Base-by-base conservation (phyloP, 441 rosid genomes). In the Erodium trifolium region DNA sequence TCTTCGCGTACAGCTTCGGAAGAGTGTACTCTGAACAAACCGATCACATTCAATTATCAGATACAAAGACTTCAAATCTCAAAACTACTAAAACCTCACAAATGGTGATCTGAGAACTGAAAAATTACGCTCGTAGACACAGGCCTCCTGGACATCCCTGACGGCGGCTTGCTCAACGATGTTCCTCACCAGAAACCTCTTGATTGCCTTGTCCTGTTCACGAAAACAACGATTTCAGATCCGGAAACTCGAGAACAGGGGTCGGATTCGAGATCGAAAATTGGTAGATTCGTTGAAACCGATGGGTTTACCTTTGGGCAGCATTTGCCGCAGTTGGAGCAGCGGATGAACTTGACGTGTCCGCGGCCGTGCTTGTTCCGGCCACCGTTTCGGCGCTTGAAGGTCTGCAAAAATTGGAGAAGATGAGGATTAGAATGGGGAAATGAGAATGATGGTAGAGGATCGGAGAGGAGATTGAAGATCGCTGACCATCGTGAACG, bases 291-390 rank as follows among this genome's bases (percentile, higher is more conserved):
- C 41, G 9, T 47, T 0, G 14, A 47, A 12, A 11, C 14, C n/a
- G 3, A 47, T 12, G 53, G 53, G 13, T 47, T 45, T 27, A 31
- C 99, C 89, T 93, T 93, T 0, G 98, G 97, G 71, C 97, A 94
- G 79, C 97, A 90, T 37, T 94, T 94, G 12, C 94, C 98, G 69
- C 99, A 94, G 82, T 94, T 92, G 72, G 99, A 92, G 77, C 99
- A 94, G 72, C 99, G 91, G 41, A 92, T 88, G 71, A 88, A 87
- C 69, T 92, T 94, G 69, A 85, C 91, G 53, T 94, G 99, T 9
- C 97, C 99, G 11, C 97, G 92, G 71, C 96, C 92, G 71, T 91
- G 97, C 89, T 93, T 93, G 89, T 91, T 93, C 62, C 97, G 88
- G 11, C 97, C 97, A 63, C 97, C 96, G 5, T 94, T 92, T 78